phyloP scores from a whole-genome alignment of 2,329 filamentous ascomycete genomes.

The Botrytis byssoidea region DNA sequence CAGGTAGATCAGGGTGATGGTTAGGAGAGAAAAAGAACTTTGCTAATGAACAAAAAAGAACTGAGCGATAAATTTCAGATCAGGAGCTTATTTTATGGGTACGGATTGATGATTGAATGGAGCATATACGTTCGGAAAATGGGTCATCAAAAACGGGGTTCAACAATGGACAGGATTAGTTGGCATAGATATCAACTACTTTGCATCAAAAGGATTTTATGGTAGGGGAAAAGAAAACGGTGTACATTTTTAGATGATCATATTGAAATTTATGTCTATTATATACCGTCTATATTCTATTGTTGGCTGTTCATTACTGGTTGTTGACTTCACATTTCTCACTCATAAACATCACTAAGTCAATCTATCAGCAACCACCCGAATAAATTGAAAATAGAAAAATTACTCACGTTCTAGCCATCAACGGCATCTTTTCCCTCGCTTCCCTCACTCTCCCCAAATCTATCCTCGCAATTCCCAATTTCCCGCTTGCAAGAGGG shows the following conservation, averaged over 20 bases:
- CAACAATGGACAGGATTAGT: slow-evolving; percentile 30
- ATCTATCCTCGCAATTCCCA: slow-evolving; percentile 53
- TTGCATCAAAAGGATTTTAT: slow-evolving; percentile 30
- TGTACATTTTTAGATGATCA: background rate
- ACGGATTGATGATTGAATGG: slow-evolving; percentile 7
- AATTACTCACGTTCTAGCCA: slow-evolving; percentile 46
- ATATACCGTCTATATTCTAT: background rate
- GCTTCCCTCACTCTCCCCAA: slow-evolving; percentile 50
- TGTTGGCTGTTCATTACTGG: background rate
- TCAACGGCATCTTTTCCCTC: slow-evolving; percentile 55
- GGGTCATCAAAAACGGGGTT: slow-evolving; percentile 28
- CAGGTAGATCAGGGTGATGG: background rate
- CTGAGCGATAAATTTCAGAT: slow-evolving; percentile 3
- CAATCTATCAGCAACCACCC: background rate
- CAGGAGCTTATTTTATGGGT: background rate
- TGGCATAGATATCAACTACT: slow-evolving; percentile 37
- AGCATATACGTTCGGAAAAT: slow-evolving; percentile 12
- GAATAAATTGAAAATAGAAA: background rate
- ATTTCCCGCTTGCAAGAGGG: slow-evolving; percentile 42
- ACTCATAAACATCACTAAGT: slow-evolving; percentile 30
- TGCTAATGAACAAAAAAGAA: background rate
- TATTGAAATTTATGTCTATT: background rate
- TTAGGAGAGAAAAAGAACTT: background rate
- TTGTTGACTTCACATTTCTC: background rate
- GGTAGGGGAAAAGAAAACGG: slow-evolving; percentile 13